Conservation (phyloP, 2,329 filamentous ascomycete species). For the Balansia obtecta region DNA sequence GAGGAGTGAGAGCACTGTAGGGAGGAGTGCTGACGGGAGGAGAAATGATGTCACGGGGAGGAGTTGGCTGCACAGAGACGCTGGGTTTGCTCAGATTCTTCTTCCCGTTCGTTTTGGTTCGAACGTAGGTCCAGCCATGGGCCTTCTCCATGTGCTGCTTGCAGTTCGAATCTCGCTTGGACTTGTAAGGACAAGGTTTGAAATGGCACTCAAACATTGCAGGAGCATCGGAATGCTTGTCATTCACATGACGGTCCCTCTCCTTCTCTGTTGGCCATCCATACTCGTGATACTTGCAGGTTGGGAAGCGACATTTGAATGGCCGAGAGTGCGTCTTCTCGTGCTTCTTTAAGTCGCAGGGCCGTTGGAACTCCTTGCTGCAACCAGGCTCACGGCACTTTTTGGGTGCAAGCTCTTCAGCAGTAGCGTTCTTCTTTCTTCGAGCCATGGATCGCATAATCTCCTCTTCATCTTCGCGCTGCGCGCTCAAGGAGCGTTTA, state of each 20-base stretch:
- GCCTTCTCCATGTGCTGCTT: conserved; percentile 99
- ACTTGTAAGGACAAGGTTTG: conserved; percentile 79
- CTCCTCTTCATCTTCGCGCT: conserved; percentile 66
- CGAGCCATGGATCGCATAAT: conserved; percentile 89
- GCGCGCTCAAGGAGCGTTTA: conserved; percentile 56
- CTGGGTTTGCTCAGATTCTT: conserved; percentile 32
- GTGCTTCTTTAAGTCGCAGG: conserved; percentile 96
- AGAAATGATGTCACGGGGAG: conserved; percentile 47
- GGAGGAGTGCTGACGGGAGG: conserved; percentile 45
- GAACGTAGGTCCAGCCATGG: conserved; percentile 80
- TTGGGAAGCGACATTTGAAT: conserved; percentile 75
- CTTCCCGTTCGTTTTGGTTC: conserved; percentile 85
- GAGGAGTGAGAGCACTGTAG: conserved; percentile 44
- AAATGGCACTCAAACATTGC: conserved; percentile 74
- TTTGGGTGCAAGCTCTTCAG: conserved; percentile 71
- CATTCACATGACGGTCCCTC: conserved; percentile 88
- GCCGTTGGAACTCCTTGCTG: conserved; percentile 86
- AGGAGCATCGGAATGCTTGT: conserved; percentile 79
- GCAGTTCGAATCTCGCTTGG: conserved; percentile 92
- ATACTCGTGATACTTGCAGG: conserved; percentile 80
- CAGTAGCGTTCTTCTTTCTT: conserved; percentile 82
- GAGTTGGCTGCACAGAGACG: conserved; percentile 39
- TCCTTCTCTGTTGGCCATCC: conserved; percentile 98
- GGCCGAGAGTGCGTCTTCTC: conserved; percentile 95
- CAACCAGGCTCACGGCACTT: conserved; percentile 65